phyloP scores from a whole-genome alignment of 129 eudicot species.

The Artemisia annua region DNA sequence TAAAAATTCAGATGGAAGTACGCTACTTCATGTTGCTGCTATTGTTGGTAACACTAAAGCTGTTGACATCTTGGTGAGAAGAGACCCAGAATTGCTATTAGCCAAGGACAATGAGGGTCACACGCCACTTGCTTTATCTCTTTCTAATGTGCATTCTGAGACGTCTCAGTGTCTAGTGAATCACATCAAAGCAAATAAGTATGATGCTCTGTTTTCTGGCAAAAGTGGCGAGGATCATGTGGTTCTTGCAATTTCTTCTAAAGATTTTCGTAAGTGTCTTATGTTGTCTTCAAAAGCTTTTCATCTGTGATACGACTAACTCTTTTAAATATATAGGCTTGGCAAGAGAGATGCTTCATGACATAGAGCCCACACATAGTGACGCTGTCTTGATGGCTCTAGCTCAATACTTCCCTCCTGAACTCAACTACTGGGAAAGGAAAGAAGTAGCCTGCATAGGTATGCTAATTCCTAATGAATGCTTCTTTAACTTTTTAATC shows the following conservation, averaged over 20 bases:
- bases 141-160: not conserved
- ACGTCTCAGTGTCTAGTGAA: not conserved
- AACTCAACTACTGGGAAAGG: not conserved
- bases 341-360: not conserved
- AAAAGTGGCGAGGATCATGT: not conserved
- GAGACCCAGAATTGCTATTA: not conserved
- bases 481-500: too few species aligned
- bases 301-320: not conserved
- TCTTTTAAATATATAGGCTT: not conserved
- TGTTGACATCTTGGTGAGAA: constrained; percentile 1
- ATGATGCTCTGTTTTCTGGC: not conserved
- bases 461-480: too few species aligned
- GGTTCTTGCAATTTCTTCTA: not conserved
- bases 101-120: constrained; percentile 13
- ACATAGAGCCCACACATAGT: not conserved
- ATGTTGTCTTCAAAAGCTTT: not conserved
- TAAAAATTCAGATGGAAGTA: constrained; percentile 22
- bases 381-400: constrained; percentile 7
- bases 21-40: constrained; percentile 29
- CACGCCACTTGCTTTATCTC: constrained; percentile 15
- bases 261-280: not conserved
- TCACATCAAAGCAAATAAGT: not conserved
- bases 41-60: constrained; percentile 23
- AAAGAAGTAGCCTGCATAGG: too few species aligned
- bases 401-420: constrained; percentile 7